Percentiles rank a stretch among this genome's conserved stretches.
These are phyloP conservation scores for Phytopythium mirpurense DNA, from an alignment of 352 stramenopile species.

Conservation along the genomic window DNA sequence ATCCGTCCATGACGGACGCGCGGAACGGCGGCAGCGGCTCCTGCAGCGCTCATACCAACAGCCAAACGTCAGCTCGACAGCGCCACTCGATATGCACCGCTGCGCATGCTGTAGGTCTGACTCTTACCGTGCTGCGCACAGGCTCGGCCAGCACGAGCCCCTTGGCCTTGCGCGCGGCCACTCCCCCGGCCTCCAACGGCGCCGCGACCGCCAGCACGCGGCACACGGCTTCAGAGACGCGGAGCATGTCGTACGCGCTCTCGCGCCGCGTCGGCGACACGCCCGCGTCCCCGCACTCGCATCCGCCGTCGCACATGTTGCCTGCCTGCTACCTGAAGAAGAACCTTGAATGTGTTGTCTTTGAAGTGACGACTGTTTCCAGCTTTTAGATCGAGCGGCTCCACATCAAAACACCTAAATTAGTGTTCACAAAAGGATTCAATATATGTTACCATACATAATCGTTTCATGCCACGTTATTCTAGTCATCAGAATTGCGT, in stretches of 20 bases:
- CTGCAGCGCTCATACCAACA: conserved; percentile 25
- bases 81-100: no score
- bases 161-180: conserved; percentile 31
- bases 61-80: no score
- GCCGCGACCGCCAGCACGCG: conserved; percentile 41
- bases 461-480: no score
- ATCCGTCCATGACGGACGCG: conserved; percentile 98
- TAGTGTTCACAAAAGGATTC: background rate
- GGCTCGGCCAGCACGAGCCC: conserved; percentile 53
- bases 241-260: conserved; percentile 75
- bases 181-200: conserved; percentile 27
- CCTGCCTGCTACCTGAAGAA: no score
- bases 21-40: conserved; percentile 92
- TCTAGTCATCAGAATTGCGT: no score
- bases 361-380: conserved; percentile 2
- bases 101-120: background rate
- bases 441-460: background rate
- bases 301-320: conserved; percentile 35
- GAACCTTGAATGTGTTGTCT: conserved; percentile 1
- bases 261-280: conserved; percentile 46
- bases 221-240: conserved; percentile 44
- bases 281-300: conserved; percentile 42
- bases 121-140: conserved; percentile 34
- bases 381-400: background rate
- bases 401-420: no score